Conservation (phyloP, 2,329 filamentous ascomycete species). For the Pseudophaeomoniella oleicola region DNA sequence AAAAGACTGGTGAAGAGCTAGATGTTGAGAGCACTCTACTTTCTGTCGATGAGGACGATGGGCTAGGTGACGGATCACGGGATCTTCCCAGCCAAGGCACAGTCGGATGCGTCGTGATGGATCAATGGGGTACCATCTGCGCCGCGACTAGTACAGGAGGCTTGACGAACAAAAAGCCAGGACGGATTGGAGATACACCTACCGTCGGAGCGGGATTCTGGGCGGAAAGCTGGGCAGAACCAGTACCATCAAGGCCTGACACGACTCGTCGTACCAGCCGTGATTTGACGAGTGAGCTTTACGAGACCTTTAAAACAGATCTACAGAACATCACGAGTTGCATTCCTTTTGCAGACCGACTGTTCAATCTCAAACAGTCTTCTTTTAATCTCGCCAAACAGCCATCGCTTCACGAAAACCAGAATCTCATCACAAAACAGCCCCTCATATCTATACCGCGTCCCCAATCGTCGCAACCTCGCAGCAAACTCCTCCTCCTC, state of each 20-base stretch:
- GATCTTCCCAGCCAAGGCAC: constrained; percentile 72
- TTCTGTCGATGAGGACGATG: constrained; percentile 20
- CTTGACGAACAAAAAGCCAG: constrained; percentile 76
- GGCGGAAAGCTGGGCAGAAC: constrained; percentile 61
- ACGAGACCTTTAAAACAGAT: background rate
- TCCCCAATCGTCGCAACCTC: constrained; percentile 3
- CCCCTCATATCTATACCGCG: background rate
- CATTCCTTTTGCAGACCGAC: background rate
- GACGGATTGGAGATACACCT: constrained; percentile 74
- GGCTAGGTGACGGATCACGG: constrained; percentile 37
- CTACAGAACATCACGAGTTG: background rate
- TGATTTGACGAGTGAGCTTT: background rate
- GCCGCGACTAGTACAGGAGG: constrained; percentile 56
- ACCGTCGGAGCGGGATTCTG: constrained; percentile 75
- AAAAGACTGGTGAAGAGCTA: constrained; percentile 13
- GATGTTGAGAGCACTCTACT: constrained; percentile 3
- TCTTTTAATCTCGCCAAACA: background rate
- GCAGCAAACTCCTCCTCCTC: constrained; percentile 2
- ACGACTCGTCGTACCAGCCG: background rate
- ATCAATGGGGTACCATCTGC: constrained; percentile 59
- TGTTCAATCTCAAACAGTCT: background rate
- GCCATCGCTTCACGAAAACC: background rate
- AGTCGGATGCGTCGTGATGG: constrained; percentile 67
- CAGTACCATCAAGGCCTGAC: background rate
- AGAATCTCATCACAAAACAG: background rate